Percentiles rank a stretch among this genome's conserved stretches.
These are phyloP conservation scores for Pterulicium gracile DNA, from an alignment of 1,284 basidiomycete genomes.

Conservation along the genomic window DNA sequence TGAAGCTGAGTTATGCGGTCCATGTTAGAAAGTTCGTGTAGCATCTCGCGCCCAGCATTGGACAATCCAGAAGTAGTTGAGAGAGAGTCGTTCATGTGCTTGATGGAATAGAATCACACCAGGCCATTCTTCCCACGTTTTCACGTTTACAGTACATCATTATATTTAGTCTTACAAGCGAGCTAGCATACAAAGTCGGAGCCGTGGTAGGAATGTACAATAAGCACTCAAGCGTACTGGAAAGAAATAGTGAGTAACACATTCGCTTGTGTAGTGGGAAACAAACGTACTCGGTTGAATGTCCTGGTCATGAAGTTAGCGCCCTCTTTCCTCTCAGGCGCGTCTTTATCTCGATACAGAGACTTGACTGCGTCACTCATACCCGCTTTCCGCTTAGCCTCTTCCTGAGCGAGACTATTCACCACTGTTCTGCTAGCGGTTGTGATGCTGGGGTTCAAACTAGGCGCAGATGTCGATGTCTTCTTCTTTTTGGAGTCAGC, in stretches of 20 bases:
- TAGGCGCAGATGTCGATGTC: constrained; percentile 15
- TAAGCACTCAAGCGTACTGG: constrained; percentile 23
- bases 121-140: not conserved
- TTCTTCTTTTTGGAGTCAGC: constrained; percentile 34
- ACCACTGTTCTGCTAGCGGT: constrained; percentile 51
- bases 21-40: constrained; percentile 81
- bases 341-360: constrained; percentile 45
- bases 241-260: too few species aligned
- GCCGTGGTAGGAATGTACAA: too few species aligned
- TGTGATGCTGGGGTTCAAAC: constrained; percentile 41
- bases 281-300: constrained; percentile 60
- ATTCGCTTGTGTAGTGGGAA: constrained; percentile 20
- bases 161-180: not conserved
- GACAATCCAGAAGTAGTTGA: not conserved
- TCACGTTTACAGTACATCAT: not conserved
- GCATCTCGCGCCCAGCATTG: constrained; percentile 36
- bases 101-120: not conserved
- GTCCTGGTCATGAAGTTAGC: constrained; percentile 83
- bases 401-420: constrained; percentile 55
- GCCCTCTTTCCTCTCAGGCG: constrained; percentile 44
- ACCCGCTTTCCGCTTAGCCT: constrained; percentile 59
- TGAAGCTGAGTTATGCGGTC: constrained; percentile 83
- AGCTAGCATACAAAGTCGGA: too few species aligned
- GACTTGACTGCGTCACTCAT: constrained; percentile 73
- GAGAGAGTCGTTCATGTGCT: not conserved